phyloP scores from a whole-genome alignment of 257 asterid species.

The Orobanche coerulescens region DNA sequence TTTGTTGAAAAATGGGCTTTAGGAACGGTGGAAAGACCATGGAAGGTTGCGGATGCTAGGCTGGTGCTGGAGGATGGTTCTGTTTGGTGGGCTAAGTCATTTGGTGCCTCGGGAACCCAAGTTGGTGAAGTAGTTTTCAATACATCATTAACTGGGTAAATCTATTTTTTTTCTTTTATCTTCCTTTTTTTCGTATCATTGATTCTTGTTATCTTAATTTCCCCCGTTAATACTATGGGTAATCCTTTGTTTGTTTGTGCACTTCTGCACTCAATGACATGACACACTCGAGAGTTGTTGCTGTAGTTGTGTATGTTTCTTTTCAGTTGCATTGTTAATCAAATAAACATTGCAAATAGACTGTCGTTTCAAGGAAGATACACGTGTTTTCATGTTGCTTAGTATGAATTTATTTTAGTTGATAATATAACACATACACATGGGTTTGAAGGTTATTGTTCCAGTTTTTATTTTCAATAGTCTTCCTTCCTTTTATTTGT shows the following conservation, averaged over 20 bases:
- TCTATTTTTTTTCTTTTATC: background rate
- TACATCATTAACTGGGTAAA: conserved; percentile 91
- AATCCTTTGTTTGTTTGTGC: background rate
- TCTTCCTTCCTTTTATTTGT: background rate
- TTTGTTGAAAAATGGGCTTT: background rate
- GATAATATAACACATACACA: too few species aligned
- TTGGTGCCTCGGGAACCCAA: conserved; percentile 97
- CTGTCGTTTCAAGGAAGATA: background rate
- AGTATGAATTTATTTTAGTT: background rate
- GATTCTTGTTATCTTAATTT: background rate
- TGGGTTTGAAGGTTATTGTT: background rate
- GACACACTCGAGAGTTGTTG: background rate
- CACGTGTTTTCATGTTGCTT: background rate
- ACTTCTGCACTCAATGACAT: background rate
- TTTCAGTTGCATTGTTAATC: background rate
- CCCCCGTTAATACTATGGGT: background rate
- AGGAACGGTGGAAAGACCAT: conserved; percentile 61
- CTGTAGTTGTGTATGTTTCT: background rate
- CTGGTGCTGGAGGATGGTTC: conserved; percentile 94
- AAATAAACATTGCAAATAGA: background rate
- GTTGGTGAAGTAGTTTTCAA: conserved; percentile 97
- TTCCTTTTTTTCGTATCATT: background rate
- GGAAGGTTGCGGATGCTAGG: conserved; percentile 96
- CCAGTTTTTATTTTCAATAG: background rate
- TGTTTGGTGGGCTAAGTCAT: conserved; percentile 85